These are phyloP conservation scores for Aspergillus fructus DNA, from an alignment of 2,329 filamentous ascomycete genomes.

Conservation along the genomic window DNA sequence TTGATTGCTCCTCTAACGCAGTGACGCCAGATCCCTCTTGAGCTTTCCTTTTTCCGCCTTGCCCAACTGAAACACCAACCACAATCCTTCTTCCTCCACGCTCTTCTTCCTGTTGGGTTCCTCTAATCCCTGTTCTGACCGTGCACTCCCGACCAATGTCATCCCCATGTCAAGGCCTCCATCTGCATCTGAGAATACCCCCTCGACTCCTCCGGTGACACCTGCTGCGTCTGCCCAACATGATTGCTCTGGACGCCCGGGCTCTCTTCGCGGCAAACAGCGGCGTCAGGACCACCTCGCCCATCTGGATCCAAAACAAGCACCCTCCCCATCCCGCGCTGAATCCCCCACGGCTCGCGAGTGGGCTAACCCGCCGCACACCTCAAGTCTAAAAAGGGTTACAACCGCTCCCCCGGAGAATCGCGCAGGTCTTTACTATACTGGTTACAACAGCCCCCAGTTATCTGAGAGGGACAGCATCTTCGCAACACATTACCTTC, in stretches of 20 bases:
- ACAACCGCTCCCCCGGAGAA: slow-evolving; percentile 32
- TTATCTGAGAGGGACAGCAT: slow-evolving; percentile 64
- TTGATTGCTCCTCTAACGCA: slow-evolving; percentile 16
- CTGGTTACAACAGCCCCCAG: slow-evolving; percentile 48
- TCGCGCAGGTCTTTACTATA: slow-evolving; percentile 23
- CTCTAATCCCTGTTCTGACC: slow-evolving; percentile 19
- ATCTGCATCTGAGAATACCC: slow-evolving; percentile 43
- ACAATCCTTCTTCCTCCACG: slow-evolving; percentile 15
- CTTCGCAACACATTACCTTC: slow-evolving; percentile 61
- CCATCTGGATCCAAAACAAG: slow-evolving; percentile 30
- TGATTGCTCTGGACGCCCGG: slow-evolving; percentile 34
- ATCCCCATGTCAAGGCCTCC: slow-evolving; percentile 51
- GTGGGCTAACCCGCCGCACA: slow-evolving; percentile 31
- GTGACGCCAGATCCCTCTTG: slow-evolving; percentile 28
- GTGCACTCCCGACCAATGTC: slow-evolving; percentile 48
- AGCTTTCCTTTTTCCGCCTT: slow-evolving; percentile 14
- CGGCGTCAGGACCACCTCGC: slow-evolving; percentile 34
- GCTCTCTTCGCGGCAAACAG: slow-evolving; percentile 29
- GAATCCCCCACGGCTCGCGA: slow-evolving; percentile 39
- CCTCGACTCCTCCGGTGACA: slow-evolving; percentile 47
- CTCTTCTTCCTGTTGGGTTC: slow-evolving; percentile 15
- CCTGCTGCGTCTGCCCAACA: slow-evolving; percentile 40
- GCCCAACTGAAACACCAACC: slow-evolving; percentile 19
- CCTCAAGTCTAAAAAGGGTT: slow-evolving; percentile 37
- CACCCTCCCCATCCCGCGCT: slow-evolving; percentile 32